Conservation (phyloP, 75 land plant genomes). For the Cunninghamia lanceolata region DNA sequence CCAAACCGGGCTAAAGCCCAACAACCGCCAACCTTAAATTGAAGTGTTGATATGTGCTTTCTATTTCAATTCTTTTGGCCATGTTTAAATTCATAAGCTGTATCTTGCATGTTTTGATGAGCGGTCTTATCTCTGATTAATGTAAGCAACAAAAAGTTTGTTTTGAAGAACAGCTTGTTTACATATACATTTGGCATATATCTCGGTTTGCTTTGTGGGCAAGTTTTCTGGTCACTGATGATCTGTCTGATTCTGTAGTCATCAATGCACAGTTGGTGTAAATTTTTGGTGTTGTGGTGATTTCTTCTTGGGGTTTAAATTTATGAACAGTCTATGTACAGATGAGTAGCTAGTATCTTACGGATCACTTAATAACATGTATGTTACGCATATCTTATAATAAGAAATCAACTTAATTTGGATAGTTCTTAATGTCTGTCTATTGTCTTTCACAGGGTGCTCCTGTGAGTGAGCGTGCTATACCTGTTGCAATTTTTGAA, state of each 20-base stretch:
- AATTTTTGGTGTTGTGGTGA: neutral
- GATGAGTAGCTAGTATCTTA: neutral
- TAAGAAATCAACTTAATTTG: neutral
- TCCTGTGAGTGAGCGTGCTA: constrained; percentile 98
- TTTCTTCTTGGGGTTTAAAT: neutral
- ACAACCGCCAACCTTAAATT: too few relatives aligned
- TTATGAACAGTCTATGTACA: neutral
- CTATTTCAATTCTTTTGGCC: neutral
- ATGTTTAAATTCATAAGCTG: neutral
- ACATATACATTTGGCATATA: neutral
- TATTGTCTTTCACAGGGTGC: constrained; percentile 62
- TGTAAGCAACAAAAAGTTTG: neutral
- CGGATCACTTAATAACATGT: neutral
- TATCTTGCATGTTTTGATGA: neutral
- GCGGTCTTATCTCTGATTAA: neutral
- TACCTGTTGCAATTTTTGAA: constrained; percentile 98
- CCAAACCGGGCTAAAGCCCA: too few relatives aligned
- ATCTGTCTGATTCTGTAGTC: too few relatives aligned
- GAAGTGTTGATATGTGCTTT: neutral
- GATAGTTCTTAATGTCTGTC: neutral
- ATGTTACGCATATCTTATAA: neutral
- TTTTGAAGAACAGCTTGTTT: neutral
- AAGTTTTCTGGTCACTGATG: neutral
- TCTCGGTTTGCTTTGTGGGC: neutral
- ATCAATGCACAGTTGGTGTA: neutral